These are phyloP conservation scores for Trichosporon coremiiforme DNA, from an alignment of 1,284 basidiomycete species.

Conservation along the genomic window DNA sequence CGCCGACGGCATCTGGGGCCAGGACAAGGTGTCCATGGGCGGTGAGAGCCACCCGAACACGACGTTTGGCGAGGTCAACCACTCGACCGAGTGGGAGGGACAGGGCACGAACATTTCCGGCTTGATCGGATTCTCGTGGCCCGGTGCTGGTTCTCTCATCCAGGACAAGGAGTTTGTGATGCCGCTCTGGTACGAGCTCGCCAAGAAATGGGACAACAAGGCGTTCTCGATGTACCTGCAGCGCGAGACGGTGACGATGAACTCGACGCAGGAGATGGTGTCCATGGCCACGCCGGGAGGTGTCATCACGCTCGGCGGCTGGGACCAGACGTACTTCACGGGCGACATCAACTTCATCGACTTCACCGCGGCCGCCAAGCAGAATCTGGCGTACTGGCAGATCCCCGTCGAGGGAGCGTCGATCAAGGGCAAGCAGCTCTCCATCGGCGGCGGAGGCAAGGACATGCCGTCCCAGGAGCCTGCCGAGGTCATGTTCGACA, in stretches of 20 bases:
- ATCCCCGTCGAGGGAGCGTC: slow-evolving; percentile 5
- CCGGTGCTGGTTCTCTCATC: slow-evolving; percentile 43
- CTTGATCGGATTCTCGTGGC: slow-evolving; percentile 60
- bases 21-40: slow-evolving; percentile 14
- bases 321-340: slow-evolving; percentile 66
- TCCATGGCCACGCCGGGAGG: slow-evolving; percentile 65
- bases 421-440: slow-evolving; percentile 3
- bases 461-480: neutral
- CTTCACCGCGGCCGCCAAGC: slow-evolving; percentile 43
- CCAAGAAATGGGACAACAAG: slow-evolving; percentile 19
- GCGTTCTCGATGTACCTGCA: slow-evolving; percentile 31
- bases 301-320: slow-evolving; percentile 64
- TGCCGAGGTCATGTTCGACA: slow-evolving; percentile 16
- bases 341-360: slow-evolving; percentile 74
- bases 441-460: neutral
- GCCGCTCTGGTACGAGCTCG: slow-evolving; percentile 21
- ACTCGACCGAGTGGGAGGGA: slow-evolving; percentile 13
- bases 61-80: slow-evolving; percentile 16
- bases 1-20: slow-evolving; percentile 16
- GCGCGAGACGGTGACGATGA: slow-evolving; percentile 59
- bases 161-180: slow-evolving; percentile 11
- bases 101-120: slow-evolving; percentile 52
- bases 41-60: neutral
- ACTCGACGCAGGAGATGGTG: slow-evolving; percentile 59
- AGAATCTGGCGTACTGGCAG: slow-evolving; percentile 12